Evolutionary conservation across 2,329 filamentous ascomycete genomes (phyloP), one percentile per base, ranked within the genome.

Genomic region (Diaporthe vaccinii): DNA sequence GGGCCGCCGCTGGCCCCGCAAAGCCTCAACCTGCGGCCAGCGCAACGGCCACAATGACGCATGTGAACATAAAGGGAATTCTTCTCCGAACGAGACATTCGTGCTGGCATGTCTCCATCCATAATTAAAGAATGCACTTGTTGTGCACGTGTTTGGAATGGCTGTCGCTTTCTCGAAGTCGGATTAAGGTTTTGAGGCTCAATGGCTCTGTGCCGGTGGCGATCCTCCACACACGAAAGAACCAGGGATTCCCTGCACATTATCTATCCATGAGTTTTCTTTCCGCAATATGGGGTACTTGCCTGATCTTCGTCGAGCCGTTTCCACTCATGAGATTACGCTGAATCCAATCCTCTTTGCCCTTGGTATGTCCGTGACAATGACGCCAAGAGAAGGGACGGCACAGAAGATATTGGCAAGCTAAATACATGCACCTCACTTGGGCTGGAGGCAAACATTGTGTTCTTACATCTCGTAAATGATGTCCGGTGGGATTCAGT

Each of bases 101-200:
- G 4, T 36, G 41, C 61, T 49, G 12, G 36, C 28, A 34, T 51
- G 8, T n/a, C 20, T 17, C 20, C 25, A 15, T 51, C 15, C 10
- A 31, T n/a, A 67, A 22, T 67, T n/a, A 31, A 36, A 34, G 28
- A 34, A n/a, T 6, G 25, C 10, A 2, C 41, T 36, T 20, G n/a
- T 3, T 20, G 6, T n/a, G 17, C 36, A 65, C 4, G 61, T 34
- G 41, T 49, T 46, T 20, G 17, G 9, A 22, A 20, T 65, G 15
- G 8, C 14, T 20, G n/a, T 41, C 9, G 44, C 17, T 10, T n/a
- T 17, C 34, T 8, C 44, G 61, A 49, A 34, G 61, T 67, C 39
- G 28, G 28, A 67, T 51, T 67, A 36, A 67, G 61, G 61, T 67
- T 67, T 67, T 67, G 61, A 44, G 61, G 61, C 61, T 67, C 61